Conservation (phyloP, 306 rosid species). For the Begonia peltatifolia region DNA sequence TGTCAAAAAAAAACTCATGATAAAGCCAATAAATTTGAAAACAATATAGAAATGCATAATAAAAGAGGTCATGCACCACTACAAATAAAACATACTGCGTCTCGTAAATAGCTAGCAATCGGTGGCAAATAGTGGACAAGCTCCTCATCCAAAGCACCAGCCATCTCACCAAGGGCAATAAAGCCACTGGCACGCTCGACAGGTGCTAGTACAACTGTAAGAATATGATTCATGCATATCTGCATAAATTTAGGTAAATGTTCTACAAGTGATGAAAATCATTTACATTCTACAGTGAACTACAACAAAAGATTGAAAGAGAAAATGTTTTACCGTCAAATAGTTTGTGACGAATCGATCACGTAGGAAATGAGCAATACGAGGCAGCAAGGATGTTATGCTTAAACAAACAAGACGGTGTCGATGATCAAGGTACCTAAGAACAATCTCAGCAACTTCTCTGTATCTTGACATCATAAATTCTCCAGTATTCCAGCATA, state of each 20-base stretch:
- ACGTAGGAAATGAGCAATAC: constrained; percentile 94
- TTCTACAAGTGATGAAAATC: too few species aligned
- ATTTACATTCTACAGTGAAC: background rate
- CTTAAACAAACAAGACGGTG: constrained; percentile 95
- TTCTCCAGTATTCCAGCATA: constrained; percentile 90
- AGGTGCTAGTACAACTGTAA: constrained; percentile 76
- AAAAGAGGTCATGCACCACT: background rate
- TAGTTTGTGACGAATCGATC: constrained; percentile 96
- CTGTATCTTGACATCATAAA: constrained; percentile 99
- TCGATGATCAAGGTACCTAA: constrained; percentile 80
- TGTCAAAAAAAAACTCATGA: constrained; percentile 4
- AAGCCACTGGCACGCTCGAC: constrained; percentile 97
- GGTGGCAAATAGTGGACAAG: constrained; percentile 78
- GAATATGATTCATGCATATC: constrained; percentile 99
- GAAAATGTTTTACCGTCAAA: constrained; percentile 46
- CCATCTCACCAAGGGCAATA: constrained; percentile 99
- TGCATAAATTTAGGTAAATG: constrained; percentile 28
- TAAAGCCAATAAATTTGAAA: constrained; percentile 8
- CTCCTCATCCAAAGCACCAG: constrained; percentile 95
- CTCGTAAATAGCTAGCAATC: constrained; percentile 72
- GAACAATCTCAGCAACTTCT: constrained; percentile 97
- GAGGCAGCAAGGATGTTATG: constrained; percentile 90
- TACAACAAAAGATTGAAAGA: constrained; percentile 11
- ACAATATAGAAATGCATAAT: constrained; percentile 7
- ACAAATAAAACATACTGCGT: constrained; percentile 49